Conservation (phyloP, 1,284 basidiomycete genomes). For the Leccinum cinnamomeum region DNA sequence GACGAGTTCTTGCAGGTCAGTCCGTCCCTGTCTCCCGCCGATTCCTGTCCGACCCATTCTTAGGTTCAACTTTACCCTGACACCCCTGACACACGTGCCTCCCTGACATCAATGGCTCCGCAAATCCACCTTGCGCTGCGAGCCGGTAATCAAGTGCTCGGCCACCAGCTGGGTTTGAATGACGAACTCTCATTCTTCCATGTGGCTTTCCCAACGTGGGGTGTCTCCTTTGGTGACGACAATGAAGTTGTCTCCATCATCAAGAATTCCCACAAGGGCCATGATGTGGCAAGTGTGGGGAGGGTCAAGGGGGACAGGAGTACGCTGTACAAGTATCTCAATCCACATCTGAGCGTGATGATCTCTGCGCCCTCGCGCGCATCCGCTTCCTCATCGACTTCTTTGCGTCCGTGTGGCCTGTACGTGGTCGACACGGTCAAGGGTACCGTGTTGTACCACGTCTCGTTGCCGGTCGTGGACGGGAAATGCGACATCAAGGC, state of each 20-base stretch:
- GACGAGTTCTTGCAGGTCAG: constrained; percentile 67
- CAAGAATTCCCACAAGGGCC: constrained; percentile 40
- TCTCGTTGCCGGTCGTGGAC: constrained; percentile 47
- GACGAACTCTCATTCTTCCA: constrained; percentile 46
- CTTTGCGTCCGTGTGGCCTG: constrained; percentile 50
- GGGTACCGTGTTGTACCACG: constrained; percentile 73
- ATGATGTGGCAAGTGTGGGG: constrained; percentile 74
- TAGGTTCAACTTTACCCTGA: constrained; percentile 68
- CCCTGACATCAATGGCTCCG: constrained; percentile 45
- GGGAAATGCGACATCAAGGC: constrained; percentile 65
- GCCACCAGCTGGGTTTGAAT: constrained; percentile 52
- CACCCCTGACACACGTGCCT: constrained; percentile 41
- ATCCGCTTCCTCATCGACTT: neutral
- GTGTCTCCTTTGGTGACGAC: constrained; percentile 51
- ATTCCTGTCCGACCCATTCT: neutral
- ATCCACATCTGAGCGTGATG: constrained; percentile 75
- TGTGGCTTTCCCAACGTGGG: constrained; percentile 66
- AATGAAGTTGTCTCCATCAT: constrained; percentile 56
- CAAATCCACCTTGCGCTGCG: constrained; percentile 58
- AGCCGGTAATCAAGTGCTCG: constrained; percentile 49
- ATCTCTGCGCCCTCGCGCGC: constrained; percentile 45
- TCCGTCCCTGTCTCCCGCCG: neutral
- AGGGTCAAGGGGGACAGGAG: constrained; percentile 85
- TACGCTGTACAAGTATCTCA: constrained; percentile 94
- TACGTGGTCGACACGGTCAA: constrained; percentile 80